A percentile compares a stretch with the other conserved stretches of the same genome.
Conservation (phyloP, 768 basidiomycete genomes). For the Leucocoprinus leucothites region DNA sequence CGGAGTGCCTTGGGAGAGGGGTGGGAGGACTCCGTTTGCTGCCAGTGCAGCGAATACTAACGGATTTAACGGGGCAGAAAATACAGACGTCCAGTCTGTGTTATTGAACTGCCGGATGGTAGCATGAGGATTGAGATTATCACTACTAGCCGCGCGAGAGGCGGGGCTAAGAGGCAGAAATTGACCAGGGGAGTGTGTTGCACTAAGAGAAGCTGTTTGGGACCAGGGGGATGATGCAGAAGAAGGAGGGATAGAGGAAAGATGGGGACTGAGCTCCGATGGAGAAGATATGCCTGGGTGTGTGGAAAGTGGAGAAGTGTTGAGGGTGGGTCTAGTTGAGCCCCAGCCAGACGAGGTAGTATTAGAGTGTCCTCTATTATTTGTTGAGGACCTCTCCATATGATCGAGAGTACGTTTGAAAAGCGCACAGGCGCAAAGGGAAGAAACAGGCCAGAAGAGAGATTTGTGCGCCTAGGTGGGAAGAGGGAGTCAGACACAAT, state of each 20-base stretch:
- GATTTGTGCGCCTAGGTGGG: background rate
- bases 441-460: background rate
- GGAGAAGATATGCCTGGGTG: conserved; percentile 18
- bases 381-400: conserved; percentile 4
- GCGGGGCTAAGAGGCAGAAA: conserved; percentile 12
- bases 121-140: conserved; percentile 15
- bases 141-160: conserved; percentile 8
- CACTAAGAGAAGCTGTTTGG: conserved; percentile 21
- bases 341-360: conserved; percentile 18
- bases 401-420: background rate
- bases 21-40: conserved; percentile 48
- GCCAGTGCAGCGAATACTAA: conserved; percentile 58
- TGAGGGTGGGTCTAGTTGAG: conserved; percentile 31
- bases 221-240: conserved; percentile 34
- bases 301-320: conserved; percentile 26
- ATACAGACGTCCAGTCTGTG: conserved; percentile 53
- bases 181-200: conserved; percentile 11
- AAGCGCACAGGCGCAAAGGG: background rate
- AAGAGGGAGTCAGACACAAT: background rate
- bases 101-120: conserved; percentile 22
- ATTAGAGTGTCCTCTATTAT: background rate
- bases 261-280: conserved; percentile 24
- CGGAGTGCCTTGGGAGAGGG: conserved; percentile 21
- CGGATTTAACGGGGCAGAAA: conserved; percentile 61
- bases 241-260: conserved; percentile 28